Conservation (phyloP, 202 grass and related monocot species). For the Schoenoplectus triqueter region DNA sequence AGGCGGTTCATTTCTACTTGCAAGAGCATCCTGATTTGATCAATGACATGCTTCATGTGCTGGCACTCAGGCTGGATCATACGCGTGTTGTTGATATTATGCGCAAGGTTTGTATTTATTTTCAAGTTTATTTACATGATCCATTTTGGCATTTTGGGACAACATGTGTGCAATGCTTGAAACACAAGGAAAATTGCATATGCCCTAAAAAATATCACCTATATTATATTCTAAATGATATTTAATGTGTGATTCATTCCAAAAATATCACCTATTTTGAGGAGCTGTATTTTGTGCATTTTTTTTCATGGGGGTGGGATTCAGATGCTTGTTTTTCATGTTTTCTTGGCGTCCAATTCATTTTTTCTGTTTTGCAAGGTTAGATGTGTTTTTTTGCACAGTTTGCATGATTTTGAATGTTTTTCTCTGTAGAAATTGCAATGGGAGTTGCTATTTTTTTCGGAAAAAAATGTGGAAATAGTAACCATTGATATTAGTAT, state of each 20-base stretch:
- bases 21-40: constrained; percentile 96
- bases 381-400: not conserved
- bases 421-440: not conserved
- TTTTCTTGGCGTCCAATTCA: not conserved
- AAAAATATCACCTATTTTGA: constrained; percentile 5
- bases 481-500: not conserved
- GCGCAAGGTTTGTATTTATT: constrained; percentile 67
- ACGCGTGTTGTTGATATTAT: constrained; percentile 91
- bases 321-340: not conserved
- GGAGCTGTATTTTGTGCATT: not conserved
- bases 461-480: too few relatives aligned
- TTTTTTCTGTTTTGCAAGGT: constrained; percentile 31
- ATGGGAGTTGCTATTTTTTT: not conserved
- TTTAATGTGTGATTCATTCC: not conserved
- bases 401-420: constrained; percentile 4
- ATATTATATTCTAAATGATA: not conserved
- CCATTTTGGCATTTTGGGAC: not conserved
- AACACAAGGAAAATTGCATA: constrained; percentile 17
- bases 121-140: not conserved
- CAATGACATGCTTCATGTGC: constrained; percentile 88
- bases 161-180: constrained; percentile 6
- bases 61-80: constrained; percentile 84
- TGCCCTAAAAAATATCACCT: not conserved
- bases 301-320: not conserved
- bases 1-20: constrained; percentile 94